phyloP scores from a whole-genome alignment of 805 yeast species.

The Yarrowia bubula region DNA sequence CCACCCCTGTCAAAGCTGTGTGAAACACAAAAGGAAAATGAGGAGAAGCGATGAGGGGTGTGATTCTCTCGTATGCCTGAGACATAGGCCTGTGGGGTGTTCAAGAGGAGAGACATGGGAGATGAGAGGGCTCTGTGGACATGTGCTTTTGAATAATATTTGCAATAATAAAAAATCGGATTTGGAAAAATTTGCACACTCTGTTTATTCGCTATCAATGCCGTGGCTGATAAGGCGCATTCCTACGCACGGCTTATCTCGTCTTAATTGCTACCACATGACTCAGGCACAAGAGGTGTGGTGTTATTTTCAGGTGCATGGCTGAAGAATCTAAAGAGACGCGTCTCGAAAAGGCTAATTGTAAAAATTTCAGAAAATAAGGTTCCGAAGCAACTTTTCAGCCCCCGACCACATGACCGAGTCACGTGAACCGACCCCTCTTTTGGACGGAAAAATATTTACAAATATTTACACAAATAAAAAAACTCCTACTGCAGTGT shows the following conservation, averaged over 20 bases:
- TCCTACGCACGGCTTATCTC: conserved; percentile 6
- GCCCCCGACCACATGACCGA: no score
- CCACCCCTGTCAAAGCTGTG: background rate
- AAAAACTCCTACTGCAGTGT: no score
- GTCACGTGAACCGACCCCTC: no score
- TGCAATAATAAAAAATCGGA: no score
- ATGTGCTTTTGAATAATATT: no score
- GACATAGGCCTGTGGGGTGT: background rate
- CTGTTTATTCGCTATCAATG: no score
- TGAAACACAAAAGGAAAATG: background rate
- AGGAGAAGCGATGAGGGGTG: background rate
- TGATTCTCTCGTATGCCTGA: background rate
- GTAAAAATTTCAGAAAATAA: background rate
- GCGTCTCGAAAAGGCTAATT: background rate
- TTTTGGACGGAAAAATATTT: no score
- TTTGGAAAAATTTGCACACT: no score
- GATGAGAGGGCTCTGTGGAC: no score
- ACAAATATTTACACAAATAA: no score
- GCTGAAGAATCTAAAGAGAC: background rate
- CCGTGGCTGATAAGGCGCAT: background rate
- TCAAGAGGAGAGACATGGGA: no score
- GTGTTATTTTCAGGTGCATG: background rate
- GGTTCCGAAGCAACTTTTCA: background rate
- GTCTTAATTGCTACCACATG: conserved; percentile 2
- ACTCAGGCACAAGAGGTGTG: background rate